Conservation (phyloP, 2,329 filamentous ascomycete species). For the Ophiosphaerella narmari region DNA sequence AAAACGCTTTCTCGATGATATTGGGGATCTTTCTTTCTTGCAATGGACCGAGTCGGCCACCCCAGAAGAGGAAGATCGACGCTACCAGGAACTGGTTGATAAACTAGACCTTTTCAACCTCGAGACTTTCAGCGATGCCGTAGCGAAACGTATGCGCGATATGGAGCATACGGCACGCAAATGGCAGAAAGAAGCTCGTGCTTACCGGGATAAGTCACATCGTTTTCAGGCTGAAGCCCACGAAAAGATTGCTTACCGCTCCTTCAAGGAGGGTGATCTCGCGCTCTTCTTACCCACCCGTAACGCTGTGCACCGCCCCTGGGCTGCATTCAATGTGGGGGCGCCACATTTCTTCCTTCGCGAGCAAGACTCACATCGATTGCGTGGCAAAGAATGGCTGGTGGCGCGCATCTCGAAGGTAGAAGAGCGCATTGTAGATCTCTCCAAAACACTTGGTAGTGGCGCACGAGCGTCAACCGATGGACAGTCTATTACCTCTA, state of each 20-base stretch:
- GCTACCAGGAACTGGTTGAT: constrained; percentile 75
- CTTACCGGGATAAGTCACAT: constrained; percentile 86
- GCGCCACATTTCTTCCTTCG: constrained; percentile 96
- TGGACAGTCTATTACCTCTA: constrained; percentile 56
- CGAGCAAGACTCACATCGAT: constrained; percentile 85
- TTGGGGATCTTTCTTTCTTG: constrained; percentile 72
- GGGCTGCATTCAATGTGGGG: constrained; percentile 98
- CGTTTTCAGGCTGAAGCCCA: constrained; percentile 81
- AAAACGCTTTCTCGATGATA: constrained; percentile 63
- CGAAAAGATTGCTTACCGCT: constrained; percentile 92
- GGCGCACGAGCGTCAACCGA: constrained; percentile 50
- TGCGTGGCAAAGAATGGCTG: constrained; percentile 90
- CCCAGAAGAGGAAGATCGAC: constrained; percentile 68
- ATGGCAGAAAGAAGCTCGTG: constrained; percentile 85
- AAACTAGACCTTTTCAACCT: constrained; percentile 79
- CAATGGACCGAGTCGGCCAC: constrained; percentile 80
- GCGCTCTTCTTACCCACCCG: constrained; percentile 92
- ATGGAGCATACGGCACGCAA: constrained; percentile 92
- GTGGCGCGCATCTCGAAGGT: constrained; percentile 89
- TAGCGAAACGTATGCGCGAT: constrained; percentile 89
- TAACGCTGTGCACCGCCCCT: constrained; percentile 91
- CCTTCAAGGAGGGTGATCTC: constrained; percentile 95
- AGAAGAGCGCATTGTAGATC: constrained; percentile 89
- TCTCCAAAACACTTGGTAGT: constrained; percentile 74
- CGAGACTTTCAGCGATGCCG: constrained; percentile 80